Conservation (phyloP, 1,139 yeast genomes). For the Debaryomyces subglobosus region DNA sequence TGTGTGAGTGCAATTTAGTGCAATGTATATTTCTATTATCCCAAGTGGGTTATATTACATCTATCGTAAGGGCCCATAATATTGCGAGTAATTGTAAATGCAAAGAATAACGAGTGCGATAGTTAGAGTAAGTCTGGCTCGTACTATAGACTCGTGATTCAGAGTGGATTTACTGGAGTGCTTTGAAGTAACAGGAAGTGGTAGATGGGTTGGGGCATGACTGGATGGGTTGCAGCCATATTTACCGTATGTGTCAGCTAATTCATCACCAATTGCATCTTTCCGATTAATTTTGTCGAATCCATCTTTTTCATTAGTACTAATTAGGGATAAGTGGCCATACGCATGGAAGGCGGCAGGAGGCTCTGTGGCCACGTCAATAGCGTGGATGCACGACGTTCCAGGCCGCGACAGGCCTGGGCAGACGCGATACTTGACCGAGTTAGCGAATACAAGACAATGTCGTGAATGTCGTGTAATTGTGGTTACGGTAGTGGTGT, state of each 20-base stretch:
- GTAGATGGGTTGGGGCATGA: background rate
- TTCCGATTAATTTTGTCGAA: background rate
- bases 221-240: background rate
- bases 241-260: background rate
- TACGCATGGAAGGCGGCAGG: slow-evolving; percentile 1
- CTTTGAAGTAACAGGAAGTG: background rate
- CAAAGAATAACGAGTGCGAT: background rate
- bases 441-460: no score
- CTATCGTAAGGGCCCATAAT: background rate
- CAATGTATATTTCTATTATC: background rate
- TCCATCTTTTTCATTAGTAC: background rate
- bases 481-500: background rate
- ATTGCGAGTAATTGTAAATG: background rate
- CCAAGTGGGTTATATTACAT: background rate
- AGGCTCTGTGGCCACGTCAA: background rate
- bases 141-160: background rate
- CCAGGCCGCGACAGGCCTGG: background rate
- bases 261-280: background rate
- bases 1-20: background rate
- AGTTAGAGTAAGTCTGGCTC: background rate
- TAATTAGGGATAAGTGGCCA: background rate
- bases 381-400: background rate
- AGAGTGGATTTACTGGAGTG: background rate
- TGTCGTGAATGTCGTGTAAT: background rate
- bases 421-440: background rate